Evolutionary conservation across 2,329 filamentous ascomycete species (phyloP), one percentile per base, ranked within the genome.

Genomic region (Lachnellula hyalina): DNA sequence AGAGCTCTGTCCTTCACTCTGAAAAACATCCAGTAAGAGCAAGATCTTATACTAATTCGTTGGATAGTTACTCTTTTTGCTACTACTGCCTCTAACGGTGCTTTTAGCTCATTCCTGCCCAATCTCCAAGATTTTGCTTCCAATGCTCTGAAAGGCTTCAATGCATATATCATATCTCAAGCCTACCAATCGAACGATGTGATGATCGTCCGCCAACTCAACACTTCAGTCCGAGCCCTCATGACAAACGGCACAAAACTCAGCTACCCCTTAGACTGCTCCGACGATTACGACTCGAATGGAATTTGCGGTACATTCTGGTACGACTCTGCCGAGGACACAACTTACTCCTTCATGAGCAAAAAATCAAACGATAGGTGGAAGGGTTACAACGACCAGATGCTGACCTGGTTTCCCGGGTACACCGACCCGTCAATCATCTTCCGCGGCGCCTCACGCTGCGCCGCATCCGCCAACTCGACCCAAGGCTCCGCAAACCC

Each of bases 301-400:
- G 47, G 47, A 15, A 23, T 35, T n/a, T 49, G 47, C 47, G 47
- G 35, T 23, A 49, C 47, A 19, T 36, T 35, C 47, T 49, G 47
- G 47, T 49, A 34, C 47, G 47, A 49, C 21, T 9, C 9, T 11
- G 9, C 4, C 9, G 35, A 36, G 2, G 35, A 15, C 9, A 36
- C 35, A 15, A 36, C 35, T 15, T 36, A 36, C 35, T 9, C 2
- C 9, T 15, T 36, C 15, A 36, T 15, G 15, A 36, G 35, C 35
- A 11, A 9, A 2, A 9, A 36, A 15, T 36, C 35, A 15, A 2
- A 9, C 9, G 35, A 36, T 2, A 21, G 19, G 19, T 21, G 19
- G 19, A 36, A 36, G 35, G 4, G 15, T 15, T 36, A 36, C 35
- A 36, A 36, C 15, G 35, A 9, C 9, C 9, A 36, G 9, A 36